These are phyloP conservation scores for Rhododendron ovatum DNA, from an alignment of 148 eudicot species.

Conservation along the genomic window DNA sequence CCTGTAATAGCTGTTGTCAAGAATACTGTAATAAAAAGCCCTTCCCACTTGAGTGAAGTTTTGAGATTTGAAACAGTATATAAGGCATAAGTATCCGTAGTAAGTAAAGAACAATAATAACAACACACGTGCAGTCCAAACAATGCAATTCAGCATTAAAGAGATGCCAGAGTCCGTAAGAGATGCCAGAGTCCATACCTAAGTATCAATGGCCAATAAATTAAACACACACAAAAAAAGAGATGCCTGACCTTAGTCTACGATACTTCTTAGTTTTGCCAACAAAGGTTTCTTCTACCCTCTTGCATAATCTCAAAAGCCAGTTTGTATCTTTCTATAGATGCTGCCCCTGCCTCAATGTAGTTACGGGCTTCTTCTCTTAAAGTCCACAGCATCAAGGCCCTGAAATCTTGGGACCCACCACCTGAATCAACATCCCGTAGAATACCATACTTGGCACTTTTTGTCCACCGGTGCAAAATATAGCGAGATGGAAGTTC, in stretches of 20 bases:
- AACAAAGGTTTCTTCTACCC: conserved; percentile 48
- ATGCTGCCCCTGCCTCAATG: conserved; percentile 46
- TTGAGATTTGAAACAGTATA: background rate
- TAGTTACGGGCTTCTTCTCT: conserved; percentile 50
- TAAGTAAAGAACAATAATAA: background rate
- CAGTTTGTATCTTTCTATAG: conserved; percentile 48
- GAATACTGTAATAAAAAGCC: background rate
- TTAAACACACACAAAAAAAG: background rate
- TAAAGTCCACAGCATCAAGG: conserved; percentile 55
- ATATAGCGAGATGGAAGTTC: conserved; percentile 59
- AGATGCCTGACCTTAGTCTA: conserved; percentile 16
- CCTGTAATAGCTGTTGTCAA: background rate
- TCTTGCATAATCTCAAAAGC: conserved; percentile 63
- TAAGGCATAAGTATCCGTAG: background rate
- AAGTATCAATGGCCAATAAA: background rate
- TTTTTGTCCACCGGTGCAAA: conserved; percentile 51
- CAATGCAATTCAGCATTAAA: background rate
- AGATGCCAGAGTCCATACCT: background rate
- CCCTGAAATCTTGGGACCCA: conserved; percentile 38
- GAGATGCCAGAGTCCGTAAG: background rate
- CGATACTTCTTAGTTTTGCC: conserved; percentile 34
- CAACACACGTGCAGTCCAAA: background rate
- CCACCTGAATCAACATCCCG: conserved; percentile 48
- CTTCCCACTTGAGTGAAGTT: background rate
- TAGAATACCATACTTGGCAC: conserved; percentile 43